Conservation (phyloP, 257 asterid genomes). For the Fraxinus quadrangulata region DNA sequence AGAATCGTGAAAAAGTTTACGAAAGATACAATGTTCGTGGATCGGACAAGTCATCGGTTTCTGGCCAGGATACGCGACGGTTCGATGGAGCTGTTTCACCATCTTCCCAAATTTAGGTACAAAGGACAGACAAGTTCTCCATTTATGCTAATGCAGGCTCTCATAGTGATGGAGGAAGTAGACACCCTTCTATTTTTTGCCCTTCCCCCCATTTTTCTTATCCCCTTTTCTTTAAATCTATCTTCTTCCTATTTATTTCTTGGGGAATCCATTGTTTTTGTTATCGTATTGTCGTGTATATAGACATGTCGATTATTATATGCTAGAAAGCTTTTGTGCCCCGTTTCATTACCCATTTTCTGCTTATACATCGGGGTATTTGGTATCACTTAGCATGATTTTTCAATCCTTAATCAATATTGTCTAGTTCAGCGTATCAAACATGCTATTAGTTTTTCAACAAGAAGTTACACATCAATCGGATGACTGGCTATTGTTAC, state of each 20-base stretch:
- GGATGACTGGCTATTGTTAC: too few relatives aligned
- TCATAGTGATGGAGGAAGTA: constrained; percentile 34
- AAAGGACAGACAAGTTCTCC: constrained; percentile 13
- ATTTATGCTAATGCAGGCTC: constrained; percentile 33
- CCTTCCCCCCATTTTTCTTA: constrained; percentile 15
- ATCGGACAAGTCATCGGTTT: constrained; percentile 77
- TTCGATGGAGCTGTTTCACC: constrained; percentile 78
- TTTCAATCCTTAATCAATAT: too few relatives aligned
- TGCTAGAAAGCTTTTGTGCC: background rate
- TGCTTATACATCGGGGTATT: too few relatives aligned
- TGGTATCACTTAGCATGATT: too few relatives aligned
- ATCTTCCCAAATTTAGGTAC: constrained; percentile 66
- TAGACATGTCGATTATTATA: constrained; percentile 11
- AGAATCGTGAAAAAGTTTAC: constrained; percentile 88
- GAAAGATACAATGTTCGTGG: constrained; percentile 87
- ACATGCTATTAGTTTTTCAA: too few relatives aligned
- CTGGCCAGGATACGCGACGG: constrained; percentile 66
- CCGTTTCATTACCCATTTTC: background rate
- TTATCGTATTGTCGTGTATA: constrained; percentile 24
- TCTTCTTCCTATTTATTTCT: constrained; percentile 12
- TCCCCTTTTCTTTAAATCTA: background rate
- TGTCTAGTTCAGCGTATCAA: too few relatives aligned
- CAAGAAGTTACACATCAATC: too few relatives aligned
- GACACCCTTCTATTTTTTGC: constrained; percentile 26
- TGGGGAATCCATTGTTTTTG: constrained; percentile 21